Conservation (phyloP, 192 early-diverging fungal species). For the Paraglomus occultum region DNA sequence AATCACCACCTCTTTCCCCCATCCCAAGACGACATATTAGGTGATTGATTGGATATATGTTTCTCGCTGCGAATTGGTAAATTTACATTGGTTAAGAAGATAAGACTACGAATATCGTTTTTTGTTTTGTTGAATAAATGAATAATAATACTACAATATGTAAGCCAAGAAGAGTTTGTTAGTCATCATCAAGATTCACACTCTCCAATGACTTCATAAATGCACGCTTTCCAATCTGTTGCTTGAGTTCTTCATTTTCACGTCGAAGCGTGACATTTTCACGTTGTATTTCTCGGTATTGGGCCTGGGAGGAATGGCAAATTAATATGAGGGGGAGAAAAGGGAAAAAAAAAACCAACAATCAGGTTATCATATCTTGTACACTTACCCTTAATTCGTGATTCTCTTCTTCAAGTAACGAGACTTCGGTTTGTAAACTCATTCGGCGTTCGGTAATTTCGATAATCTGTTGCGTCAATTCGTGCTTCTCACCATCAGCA, state of each 20-base stretch:
- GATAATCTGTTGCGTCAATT: constrained; percentile 24
- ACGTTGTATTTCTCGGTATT: constrained; percentile 16
- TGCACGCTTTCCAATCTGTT: constrained; percentile 17
- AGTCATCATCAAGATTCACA: constrained; percentile 18
- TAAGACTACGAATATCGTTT: too few relatives aligned
- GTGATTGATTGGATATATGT: too few relatives aligned
- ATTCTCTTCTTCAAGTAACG: constrained; percentile 25
- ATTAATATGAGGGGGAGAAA: background rate
- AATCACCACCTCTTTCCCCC: too few relatives aligned
- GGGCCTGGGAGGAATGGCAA: constrained; percentile 1
- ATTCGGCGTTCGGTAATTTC: constrained; percentile 31
- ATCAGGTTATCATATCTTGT: too few relatives aligned
- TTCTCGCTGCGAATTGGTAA: too few relatives aligned
- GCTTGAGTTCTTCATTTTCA: constrained; percentile 25
- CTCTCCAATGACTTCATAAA: constrained; percentile 26
- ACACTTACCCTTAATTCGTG: constrained; percentile 29
- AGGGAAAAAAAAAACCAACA: background rate
- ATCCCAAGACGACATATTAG: too few relatives aligned
- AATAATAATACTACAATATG: constrained; percentile 3
- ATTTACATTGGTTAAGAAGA: too few relatives aligned
- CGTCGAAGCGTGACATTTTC: constrained; percentile 14
- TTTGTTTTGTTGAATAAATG: background rate
- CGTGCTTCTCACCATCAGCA: constrained; percentile 19
- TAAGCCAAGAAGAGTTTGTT: background rate
- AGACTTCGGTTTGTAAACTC: constrained; percentile 25